phyloP scores from a whole-genome alignment of 2,329 filamentous ascomycete genomes.

The Fusarium sp. region DNA sequence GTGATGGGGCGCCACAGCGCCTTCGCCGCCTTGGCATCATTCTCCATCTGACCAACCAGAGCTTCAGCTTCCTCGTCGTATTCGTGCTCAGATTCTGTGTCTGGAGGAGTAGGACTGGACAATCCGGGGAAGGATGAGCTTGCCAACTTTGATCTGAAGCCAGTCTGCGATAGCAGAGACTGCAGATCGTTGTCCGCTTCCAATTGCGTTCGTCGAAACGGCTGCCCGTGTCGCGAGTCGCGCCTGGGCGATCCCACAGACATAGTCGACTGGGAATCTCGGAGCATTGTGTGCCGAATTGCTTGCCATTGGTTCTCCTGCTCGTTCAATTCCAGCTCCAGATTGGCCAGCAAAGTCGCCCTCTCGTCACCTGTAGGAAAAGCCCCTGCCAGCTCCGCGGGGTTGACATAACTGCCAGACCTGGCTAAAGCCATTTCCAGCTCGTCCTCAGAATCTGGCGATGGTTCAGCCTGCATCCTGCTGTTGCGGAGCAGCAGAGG shows the following conservation, averaged over 20 bases:
- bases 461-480: constrained; percentile 60
- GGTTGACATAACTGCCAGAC: neutral
- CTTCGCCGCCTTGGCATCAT: constrained; percentile 31
- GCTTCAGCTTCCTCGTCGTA: constrained; percentile 42
- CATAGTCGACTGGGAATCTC: constrained; percentile 63
- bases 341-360: constrained; percentile 64
- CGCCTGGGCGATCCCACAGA: constrained; percentile 49
- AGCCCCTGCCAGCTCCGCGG: neutral
- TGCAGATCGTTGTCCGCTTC: constrained; percentile 29
- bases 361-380: constrained; percentile 47
- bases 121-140: constrained; percentile 30
- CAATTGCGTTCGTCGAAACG: constrained; percentile 25
- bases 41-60: constrained; percentile 22
- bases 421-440: constrained; percentile 46
- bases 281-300: constrained; percentile 63
- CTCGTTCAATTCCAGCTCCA: constrained; percentile 70
- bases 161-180: constrained; percentile 25
- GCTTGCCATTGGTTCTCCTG: constrained; percentile 70
- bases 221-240: constrained; percentile 34
- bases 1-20: constrained; percentile 35
- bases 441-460: constrained; percentile 62
- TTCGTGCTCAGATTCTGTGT: constrained; percentile 55
- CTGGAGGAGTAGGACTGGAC: constrained; percentile 59
- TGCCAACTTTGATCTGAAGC: constrained; percentile 19
- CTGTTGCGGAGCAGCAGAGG: constrained; percentile 62